Conservation (phyloP, 176 grass and related monocot species). For the Paspalum vaginatum region DNA sequence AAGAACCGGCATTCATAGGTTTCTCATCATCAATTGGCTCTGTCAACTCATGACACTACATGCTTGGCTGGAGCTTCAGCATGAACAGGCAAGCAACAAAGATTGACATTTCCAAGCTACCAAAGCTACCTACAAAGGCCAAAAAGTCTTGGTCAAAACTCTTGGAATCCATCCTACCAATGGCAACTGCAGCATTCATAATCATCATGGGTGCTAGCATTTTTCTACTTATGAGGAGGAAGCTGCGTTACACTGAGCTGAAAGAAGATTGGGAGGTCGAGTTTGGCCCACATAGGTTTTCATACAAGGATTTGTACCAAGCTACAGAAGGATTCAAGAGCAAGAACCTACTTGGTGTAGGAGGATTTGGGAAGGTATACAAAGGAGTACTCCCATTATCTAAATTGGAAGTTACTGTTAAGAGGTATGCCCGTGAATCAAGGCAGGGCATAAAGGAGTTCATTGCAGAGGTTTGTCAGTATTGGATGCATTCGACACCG, state of each 20-base stretch:
- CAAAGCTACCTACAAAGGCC: not conserved
- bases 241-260: constrained; percentile 8
- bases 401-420: constrained; percentile 1
- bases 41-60: not conserved
- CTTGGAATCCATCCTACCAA: not conserved
- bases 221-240: not conserved
- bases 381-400: constrained; percentile 1
- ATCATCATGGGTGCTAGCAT: not conserved
- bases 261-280: constrained; percentile 39
- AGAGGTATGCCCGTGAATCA: constrained; percentile 12
- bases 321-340: constrained; percentile 11
- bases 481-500: constrained; percentile 20
- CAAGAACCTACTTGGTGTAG: constrained; percentile 13
- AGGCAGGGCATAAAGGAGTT: constrained; percentile 30
- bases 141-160: not conserved
- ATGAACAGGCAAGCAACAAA: not conserved
- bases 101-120: not conserved
- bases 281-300: constrained; percentile 23
- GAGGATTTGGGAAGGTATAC: constrained; percentile 27
- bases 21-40: constrained; percentile 27
- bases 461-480: constrained; percentile 6
- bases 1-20: not conserved
- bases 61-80: constrained; percentile 51
- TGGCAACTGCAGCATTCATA: constrained; percentile 13
- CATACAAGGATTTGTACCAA: not conserved